A percentile compares a stretch with the other conserved stretches of the same genome.
Conservation (phyloP, 1,284 basidiomycete genomes). For the Cystobasidium slooffiae region DNA sequence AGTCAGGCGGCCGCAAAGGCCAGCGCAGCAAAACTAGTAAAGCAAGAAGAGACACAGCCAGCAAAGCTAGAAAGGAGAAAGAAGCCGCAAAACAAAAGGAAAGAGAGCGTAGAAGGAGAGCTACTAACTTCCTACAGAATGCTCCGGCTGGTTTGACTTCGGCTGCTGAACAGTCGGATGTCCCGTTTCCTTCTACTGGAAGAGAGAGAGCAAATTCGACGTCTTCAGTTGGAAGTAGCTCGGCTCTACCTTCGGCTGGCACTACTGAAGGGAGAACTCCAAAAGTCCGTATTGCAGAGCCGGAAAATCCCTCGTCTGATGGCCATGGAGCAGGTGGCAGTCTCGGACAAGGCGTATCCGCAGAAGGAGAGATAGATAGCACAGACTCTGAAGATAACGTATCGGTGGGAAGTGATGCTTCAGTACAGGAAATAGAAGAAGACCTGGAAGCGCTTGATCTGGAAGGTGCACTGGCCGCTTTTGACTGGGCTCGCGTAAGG, state of each 20-base stretch:
- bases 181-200: neutral
- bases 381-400: neutral
- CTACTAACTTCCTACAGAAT: constrained; percentile 19
- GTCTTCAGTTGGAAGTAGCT: neutral
- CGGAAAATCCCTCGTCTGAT: neutral
- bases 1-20: constrained; percentile 26
- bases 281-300: constrained; percentile 24
- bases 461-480: neutral
- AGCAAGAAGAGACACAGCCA: constrained; percentile 19
- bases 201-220: neutral
- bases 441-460: constrained; percentile 19
- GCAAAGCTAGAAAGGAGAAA: constrained; percentile 37
- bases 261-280: constrained; percentile 5
- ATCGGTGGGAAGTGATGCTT: constrained; percentile 8
- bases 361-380: neutral
- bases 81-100: constrained; percentile 39
- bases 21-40: constrained; percentile 30
- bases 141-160: neutral
- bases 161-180: neutral
- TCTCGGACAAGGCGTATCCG: neutral
- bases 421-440: constrained; percentile 12
- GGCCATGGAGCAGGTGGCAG: neutral
- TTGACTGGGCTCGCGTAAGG: constrained; percentile 25
- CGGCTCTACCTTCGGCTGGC: neutral
- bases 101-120: constrained; percentile 20